Evolutionary conservation across 148 eudicot species (phyloP), one percentile per base, ranked within the genome.

Genomic region (Rheum nobile): DNA sequence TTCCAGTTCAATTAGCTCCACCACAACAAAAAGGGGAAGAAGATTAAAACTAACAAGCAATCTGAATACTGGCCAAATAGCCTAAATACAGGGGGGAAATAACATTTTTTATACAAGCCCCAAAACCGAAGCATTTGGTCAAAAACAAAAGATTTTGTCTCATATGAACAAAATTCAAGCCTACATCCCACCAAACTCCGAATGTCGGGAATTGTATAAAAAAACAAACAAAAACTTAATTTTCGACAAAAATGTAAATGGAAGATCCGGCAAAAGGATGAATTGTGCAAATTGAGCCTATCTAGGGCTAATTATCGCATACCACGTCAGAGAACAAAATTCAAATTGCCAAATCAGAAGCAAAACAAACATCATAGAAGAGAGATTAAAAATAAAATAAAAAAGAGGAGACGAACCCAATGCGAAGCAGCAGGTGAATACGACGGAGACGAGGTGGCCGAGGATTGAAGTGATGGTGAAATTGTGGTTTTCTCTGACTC

Each of bases 361-460:
- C 65, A n/a, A 26, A 57, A 57, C 57, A 22, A 22, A 54, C 29
- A 59, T 59, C 22, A 59, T 19, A 10, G 12, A 26, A 59, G 22
- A 65, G 70, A n/a, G 17, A 61, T 19, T 17, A 72, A 72, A 44
- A 24, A 43, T 2, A 75, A 65, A 59, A 26, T 38, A 35, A 6
- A 34, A n/a, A 38, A 54, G n/a, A 54, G 37, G n/a, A 55, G 32
- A 41, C 88, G 41, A 24, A 94, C 98, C 93, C 79, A 91, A 76
- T 29, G 97, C 99, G 82, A 96, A 96, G 80, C 87, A 96, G 80
- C 92, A 96, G 63, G 97, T 90, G 88, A 96, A 86, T 75, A 96
- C 85, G 65, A 97, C 99, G 44, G 99, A 88, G 79, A 92, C 83
- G 3, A 96, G 82, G 75, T 88, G 90, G 47, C 91, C 96, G 47